A percentile compares a stretch with the other conserved stretches of the same genome.
phyloP scores from a whole-genome alignment of 495 filamentous ascomycete genomes.

The Polyplosphaeria fusca region DNA sequence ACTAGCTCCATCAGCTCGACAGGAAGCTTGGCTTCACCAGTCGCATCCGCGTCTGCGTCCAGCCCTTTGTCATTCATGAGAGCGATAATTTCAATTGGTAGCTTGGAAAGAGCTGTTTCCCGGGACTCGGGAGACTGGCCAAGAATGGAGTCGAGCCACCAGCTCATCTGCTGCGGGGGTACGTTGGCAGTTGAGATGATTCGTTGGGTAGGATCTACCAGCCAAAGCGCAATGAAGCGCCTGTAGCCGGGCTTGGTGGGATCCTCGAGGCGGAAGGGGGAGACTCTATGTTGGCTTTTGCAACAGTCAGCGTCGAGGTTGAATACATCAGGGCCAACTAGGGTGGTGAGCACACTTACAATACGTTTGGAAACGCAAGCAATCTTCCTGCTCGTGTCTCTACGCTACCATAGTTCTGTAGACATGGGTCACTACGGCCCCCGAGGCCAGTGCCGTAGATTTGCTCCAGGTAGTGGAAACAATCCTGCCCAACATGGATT shows the following conservation, averaged over 20 bases:
- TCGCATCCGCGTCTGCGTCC: not conserved
- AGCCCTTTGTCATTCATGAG: slow-evolving; percentile 10
- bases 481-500: slow-evolving; percentile 3
- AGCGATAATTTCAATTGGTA: slow-evolving; percentile 16
- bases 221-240: slow-evolving; percentile 36
- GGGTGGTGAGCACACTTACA: slow-evolving; percentile 20
- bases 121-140: slow-evolving; percentile 6
- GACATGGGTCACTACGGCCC: slow-evolving; percentile 1
- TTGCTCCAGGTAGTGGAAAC: slow-evolving; percentile 11
- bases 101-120: slow-evolving; percentile 4
- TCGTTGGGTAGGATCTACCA: slow-evolving; percentile 36
- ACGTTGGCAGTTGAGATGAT: slow-evolving; percentile 33
- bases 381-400: slow-evolving; percentile 27
- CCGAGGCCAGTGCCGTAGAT: slow-evolving; percentile 16
- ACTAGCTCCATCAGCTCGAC: slow-evolving; percentile 27
- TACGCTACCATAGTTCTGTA: slow-evolving; percentile 23
- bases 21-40: slow-evolving; percentile 3
- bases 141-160: slow-evolving; percentile 31
- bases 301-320: not conserved
- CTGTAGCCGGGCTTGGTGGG: slow-evolving; percentile 37
- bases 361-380: slow-evolving; percentile 38
- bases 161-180: slow-evolving; percentile 33
- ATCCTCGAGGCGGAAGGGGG: slow-evolving; percentile 32
- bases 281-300: slow-evolving; percentile 33
- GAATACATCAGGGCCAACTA: not conserved